Percentiles rank a stretch among this genome's conserved stretches.
Evolutionary conservation across 192 early-diverging fungal genomes (phyloP).

Genomic region (Glomus cerebriforme): DNA sequence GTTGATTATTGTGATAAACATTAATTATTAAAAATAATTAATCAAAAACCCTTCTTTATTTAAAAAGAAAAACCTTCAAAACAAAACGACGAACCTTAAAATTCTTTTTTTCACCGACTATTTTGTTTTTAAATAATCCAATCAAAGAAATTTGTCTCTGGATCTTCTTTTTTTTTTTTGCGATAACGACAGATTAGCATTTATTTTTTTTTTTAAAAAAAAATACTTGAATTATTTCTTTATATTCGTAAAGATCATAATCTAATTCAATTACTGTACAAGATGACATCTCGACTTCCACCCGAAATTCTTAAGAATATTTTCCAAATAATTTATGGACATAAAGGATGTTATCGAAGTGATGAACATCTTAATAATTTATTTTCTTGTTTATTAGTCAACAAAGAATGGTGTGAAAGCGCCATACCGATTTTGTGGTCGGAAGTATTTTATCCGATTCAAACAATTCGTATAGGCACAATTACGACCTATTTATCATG

Average conservation of each 20-base stretch:
- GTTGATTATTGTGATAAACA: no score
- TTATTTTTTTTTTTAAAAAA: no score
- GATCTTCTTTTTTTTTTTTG: neutral
- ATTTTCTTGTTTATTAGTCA: conserved; percentile 9
- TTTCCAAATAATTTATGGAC: neutral
- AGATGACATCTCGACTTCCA: neutral
- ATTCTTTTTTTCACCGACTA: neutral
- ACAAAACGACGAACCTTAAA: neutral
- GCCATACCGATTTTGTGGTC: conserved; percentile 9
- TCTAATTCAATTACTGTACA: no score
- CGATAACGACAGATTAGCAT: neutral
- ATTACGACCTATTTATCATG: conserved; percentile 3
- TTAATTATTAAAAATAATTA: no score
- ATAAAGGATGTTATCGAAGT: neutral
- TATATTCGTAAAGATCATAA: neutral
- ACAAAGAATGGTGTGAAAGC: neutral
- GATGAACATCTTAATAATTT: neutral
- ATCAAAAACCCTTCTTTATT: neutral
- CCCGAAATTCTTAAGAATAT: neutral
- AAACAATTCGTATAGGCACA: neutral
- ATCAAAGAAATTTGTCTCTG: neutral
- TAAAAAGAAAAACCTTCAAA: neutral
- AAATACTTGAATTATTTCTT: neutral
- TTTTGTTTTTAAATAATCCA: no score
- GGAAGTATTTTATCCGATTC: conserved; percentile 4